Base-by-base conservation (phyloP, 441 rosid species). In the Manihot esculenta region DNA sequence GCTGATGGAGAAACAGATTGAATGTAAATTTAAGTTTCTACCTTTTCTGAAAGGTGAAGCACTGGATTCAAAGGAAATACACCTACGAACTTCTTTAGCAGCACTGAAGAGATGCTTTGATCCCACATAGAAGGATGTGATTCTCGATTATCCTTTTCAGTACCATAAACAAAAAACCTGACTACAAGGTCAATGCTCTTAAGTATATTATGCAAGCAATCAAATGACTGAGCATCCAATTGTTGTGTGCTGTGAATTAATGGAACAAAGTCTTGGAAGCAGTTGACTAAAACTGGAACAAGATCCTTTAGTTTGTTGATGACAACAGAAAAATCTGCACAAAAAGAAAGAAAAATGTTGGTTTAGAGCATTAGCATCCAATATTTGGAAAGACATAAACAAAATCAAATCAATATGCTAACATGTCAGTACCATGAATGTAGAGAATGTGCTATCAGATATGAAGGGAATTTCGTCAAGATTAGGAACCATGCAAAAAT, bases 221-320 rank as follows among this genome's bases (percentile, higher is more conserved):
- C 86, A 87, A 86, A 89, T 61, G 92, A 86, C 72, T 71, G 84
- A 56, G 73, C 82, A 72, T 89, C 93, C 61, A 85, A 70, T 69
- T 69, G 77, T 6, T 79, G 78, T 66, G 69, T 74, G 49, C 83
- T 68, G 68, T 84, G 88, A 80, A 84, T 77, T 71, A 84, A 71
- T 20, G 89, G 88, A 68, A 86, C 66, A 73, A 91, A 86, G 69
- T 93, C 96, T 84, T 83, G 83, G 82, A 93, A 86, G 80, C 94
- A 88, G 71, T 65, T 81, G 64, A 91, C 73, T 66, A 93, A 79
- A 83, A 85, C 85, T 76, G 84, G 94, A 74, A 93, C 84, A 73
- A 93, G 84, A 69, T 84, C 89, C 78, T 83, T 85, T 49, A 89
- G 75, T 76, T 85, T 89, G 65, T 77, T 78, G 71, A 74, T 59